Evolutionary conservation across 2,329 filamentous ascomycete genomes (phyloP).

Genomic region (Pleomassaria siparia): DNA sequence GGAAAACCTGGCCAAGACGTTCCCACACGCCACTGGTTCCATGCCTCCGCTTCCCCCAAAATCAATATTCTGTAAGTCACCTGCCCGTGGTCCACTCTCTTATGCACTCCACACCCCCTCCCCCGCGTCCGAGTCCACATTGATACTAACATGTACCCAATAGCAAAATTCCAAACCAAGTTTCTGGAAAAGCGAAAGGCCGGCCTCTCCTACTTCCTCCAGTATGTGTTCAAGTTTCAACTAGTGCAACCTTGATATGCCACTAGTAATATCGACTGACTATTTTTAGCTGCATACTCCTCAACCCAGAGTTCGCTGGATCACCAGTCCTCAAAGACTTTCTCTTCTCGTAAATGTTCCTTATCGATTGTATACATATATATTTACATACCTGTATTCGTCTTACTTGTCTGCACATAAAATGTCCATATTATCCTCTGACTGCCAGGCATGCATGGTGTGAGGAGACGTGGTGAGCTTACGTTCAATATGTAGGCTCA

Average conservation of each 20-base stretch:
- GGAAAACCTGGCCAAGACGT: conserved; percentile 71
- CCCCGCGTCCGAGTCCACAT: too few species aligned
- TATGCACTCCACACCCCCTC: too few species aligned
- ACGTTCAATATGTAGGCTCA: not conserved
- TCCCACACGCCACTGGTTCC: conserved; percentile 81
- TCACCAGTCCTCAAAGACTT: conserved; percentile 93
- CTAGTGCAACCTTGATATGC: conserved; percentile 3
- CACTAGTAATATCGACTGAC: conserved; percentile 32
- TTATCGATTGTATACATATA: not conserved
- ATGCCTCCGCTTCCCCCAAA: conserved; percentile 91
- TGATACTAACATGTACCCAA: conserved; percentile 18
- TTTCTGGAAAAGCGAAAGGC: conserved; percentile 84
- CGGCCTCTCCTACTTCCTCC: conserved; percentile 89
- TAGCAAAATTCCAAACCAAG: conserved; percentile 70
- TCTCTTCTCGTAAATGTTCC: conserved; percentile 61
- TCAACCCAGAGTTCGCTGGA: conserved; percentile 91
- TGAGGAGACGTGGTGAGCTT: too few species aligned
- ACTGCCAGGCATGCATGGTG: too few species aligned
- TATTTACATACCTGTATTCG: conserved; percentile 1
- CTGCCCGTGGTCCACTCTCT: not conserved
- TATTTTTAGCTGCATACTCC: conserved; percentile 71
- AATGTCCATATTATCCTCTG: too few species aligned
- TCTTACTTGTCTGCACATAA: not conserved
- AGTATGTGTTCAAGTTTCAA: conserved; percentile 68
- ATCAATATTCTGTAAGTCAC: conserved; percentile 73